Evolutionary conservation across 1,284 basidiomycete species (phyloP), one percentile per base, ranked within the genome.

Genomic region (Cryptococcus amylolentus): DNA sequence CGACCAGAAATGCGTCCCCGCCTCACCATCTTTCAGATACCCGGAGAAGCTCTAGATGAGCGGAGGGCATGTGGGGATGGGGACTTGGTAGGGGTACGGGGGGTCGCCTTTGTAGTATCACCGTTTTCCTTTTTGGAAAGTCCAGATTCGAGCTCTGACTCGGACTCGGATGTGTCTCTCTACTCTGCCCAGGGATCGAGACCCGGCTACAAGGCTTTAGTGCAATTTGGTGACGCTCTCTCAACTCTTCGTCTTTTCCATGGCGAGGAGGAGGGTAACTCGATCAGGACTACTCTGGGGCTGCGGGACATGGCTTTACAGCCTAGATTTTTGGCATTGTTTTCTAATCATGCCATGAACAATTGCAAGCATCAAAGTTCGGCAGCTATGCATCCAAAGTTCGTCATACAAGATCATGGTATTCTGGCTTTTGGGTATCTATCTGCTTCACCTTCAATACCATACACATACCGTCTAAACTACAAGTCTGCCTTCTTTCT

Each of bases 251-350:
- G 40, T 57, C 42, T 27, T 20, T 31, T 52, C 35, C 37, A 14
- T 52, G 52, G 31, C 45, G 58, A 54, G 10, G 31, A 35, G 61
- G 64, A 63, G 62, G 73, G 75, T 72, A 78, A 78, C 76, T 77
- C 76, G 74, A 78, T 78, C 76, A 78, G 76, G 76, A 78, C 76
- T 78, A 77, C 75, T 78, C 76, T 78, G 76, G 72, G 73, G 63
- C 74, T 78, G 75, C 71, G 66, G 63, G 60, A 35, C 49, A 72
- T 71, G 69, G 67, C 73, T 62, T 58, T 58, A 27, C 35, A 63
- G 76, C 76, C 75, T 77, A 77, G 76, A 77, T 77, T 72, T 73
- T 66, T 41, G 38, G 28, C 41, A 47, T 26, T 41, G 46, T 55
- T 52, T 14, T 27, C 20, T 51, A 16, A 9, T 38, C 41, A 27